Evolutionary conservation across 2,329 filamentous ascomycete species (phyloP), one percentile per base, ranked within the genome.

Genomic region (Albifimbria verrucaria): DNA sequence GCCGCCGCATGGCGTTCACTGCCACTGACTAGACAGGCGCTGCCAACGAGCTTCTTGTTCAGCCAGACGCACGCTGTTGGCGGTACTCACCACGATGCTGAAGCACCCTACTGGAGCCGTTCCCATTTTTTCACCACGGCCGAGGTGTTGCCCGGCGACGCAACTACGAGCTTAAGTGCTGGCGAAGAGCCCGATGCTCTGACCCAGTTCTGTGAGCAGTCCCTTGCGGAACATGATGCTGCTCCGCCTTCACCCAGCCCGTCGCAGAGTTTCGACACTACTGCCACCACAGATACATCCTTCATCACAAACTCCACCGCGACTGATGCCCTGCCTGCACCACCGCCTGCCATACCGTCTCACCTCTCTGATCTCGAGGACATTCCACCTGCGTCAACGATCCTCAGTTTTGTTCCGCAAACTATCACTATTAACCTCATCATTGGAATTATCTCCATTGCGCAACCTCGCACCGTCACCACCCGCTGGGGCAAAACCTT

Each of bases 371-470:
- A 90, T 62, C 75, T 97, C 15, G 79, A 80, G 50, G 82, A 87
- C 55, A 75, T 97, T 10, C 92, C 92, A 0, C 79, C 77, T 20
- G 86, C 89, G 0, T 65, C 67, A 2, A 82, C 88, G 61, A 76
- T 96, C 6, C 66, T 77, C 10, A 80, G 80, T 0, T 87, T 95
- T 46, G 76, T 80, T 25, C 92, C 92, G 0, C 88, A 92, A 65
- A 96, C 90, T 0, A 83, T 92, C 65, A 92, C 90, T 0, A 82
- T 92, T 23, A 91, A 92, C 66, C 68, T 96, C 6, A 80, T 97
- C n/a, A 89, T 86, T 11, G 90, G 87, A 3, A 77, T 97, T 46
- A 86, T 96, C 56, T 85, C 87, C 12, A 79, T 91, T 48, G 79
- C 87, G 1, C 78, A 85, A 36, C 78, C 88, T 1, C 84, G 89